These are phyloP conservation scores for Mycena indigotica DNA, from an alignment of 768 basidiomycete genomes.

Conservation along the genomic window DNA sequence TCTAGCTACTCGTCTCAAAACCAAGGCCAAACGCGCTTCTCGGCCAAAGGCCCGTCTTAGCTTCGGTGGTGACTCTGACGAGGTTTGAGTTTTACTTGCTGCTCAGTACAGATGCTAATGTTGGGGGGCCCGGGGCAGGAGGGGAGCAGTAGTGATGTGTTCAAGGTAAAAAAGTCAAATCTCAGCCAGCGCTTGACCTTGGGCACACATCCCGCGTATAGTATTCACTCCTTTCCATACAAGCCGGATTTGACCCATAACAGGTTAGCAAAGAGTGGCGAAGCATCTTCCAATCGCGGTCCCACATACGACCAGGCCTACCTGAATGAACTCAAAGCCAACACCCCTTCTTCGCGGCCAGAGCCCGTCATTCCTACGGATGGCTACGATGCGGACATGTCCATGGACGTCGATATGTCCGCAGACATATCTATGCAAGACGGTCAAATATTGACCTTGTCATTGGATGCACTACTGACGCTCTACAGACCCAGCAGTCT, in stretches of 20 bases:
- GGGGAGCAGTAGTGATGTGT: constrained; percentile 57
- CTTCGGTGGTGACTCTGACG: constrained; percentile 69
- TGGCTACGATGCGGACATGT: constrained; percentile 57
- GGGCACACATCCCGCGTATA: constrained; percentile 56
- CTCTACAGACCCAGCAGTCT: constrained; percentile 41
- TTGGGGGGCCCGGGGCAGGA: constrained; percentile 39
- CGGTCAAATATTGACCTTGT: constrained; percentile 24
- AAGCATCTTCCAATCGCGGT: constrained; percentile 52
- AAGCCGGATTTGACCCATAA: no score
- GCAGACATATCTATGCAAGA: constrained; percentile 43
- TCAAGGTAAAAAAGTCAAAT: constrained; percentile 80
- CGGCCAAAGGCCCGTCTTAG: constrained; percentile 72
- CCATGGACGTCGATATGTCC: constrained; percentile 45
- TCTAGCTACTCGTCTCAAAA: constrained; percentile 69
- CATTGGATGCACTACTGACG: constrained; percentile 3
- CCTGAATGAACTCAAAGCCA: constrained; percentile 78
- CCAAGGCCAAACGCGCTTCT: constrained; percentile 59
- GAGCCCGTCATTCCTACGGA: constrained; percentile 39
- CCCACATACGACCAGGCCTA: constrained; percentile 75
- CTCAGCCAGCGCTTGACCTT: constrained; percentile 68
- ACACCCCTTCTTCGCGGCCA: constrained; percentile 62
- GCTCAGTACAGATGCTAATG: constrained; percentile 30
- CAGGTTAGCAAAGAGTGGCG: constrained; percentile 30
- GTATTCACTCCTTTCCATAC: no score
- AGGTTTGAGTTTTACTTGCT: constrained; percentile 46